A percentile compares a stretch with the other conserved stretches of the same genome.
phyloP scores from a whole-genome alignment of 257 asterid species.

The Mentha longifolia region DNA sequence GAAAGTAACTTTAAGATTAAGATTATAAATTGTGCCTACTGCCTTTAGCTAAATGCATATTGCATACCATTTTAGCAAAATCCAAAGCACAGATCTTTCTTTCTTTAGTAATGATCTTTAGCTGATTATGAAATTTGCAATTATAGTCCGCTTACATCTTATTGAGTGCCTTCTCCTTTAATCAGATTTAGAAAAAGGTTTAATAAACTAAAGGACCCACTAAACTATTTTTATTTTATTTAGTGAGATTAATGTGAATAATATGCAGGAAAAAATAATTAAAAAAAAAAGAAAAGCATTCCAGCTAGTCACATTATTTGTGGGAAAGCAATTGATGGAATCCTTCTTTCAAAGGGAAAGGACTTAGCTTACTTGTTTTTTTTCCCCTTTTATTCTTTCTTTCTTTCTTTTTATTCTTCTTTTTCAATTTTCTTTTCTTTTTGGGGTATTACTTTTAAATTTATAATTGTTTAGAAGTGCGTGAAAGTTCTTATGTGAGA shows the following conservation, averaged over 20 bases:
- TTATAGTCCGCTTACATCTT: slow-evolving; percentile 28
- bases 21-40: not conserved
- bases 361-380: not conserved
- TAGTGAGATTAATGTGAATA: slow-evolving; percentile 10
- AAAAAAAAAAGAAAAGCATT: slow-evolving; percentile 29
- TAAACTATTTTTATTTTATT: not conserved
- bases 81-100: not conserved
- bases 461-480: no score
- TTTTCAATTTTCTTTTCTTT: no score
- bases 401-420: not conserved
- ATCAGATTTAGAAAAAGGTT: slow-evolving; percentile 26
- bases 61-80: slow-evolving; percentile 5
- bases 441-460: no score
- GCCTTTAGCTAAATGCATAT: slow-evolving; percentile 1
- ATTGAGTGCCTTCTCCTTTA: slow-evolving; percentile 32
- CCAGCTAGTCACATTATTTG: slow-evolving; percentile 31
- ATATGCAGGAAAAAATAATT: slow-evolving; percentile 38
- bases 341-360: slow-evolving; percentile 35
- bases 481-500: no score
- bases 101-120: not conserved
- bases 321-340: slow-evolving; percentile 42
- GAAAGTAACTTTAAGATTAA: slow-evolving; percentile 14
- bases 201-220: slow-evolving; percentile 3
- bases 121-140: slow-evolving; percentile 11
- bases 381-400: not conserved